These are phyloP conservation scores for Triticum dicoccoides DNA, from an alignment of 176 grass and related monocot genomes.

Conservation along the genomic window DNA sequence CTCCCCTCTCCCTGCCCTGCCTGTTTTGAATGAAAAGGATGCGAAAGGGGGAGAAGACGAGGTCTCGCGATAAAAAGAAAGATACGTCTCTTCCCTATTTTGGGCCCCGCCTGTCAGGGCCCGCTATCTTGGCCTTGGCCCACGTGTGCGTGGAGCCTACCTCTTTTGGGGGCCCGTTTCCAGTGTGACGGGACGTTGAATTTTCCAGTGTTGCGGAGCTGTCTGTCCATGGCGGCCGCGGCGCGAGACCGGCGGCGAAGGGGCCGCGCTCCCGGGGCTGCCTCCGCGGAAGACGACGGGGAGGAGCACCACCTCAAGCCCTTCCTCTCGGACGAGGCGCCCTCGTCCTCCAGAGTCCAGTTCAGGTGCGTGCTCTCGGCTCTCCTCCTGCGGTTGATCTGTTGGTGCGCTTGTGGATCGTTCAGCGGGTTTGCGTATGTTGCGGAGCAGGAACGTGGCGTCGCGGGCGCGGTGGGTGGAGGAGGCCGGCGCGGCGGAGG, in stretches of 20 bases:
- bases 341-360: conserved; percentile 26
- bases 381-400: not conserved
- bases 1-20: not conserved
- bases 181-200: not conserved
- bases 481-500: conserved; percentile 55
- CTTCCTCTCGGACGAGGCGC: conserved; percentile 24
- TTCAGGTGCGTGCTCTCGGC: conserved; percentile 37
- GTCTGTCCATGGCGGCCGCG: not conserved
- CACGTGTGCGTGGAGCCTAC: too few species aligned
- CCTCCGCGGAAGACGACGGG: conserved; percentile 26
- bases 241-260: not conserved
- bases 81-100: not conserved
- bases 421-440: not conserved
- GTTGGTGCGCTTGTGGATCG: not conserved
- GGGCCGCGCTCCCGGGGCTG: not conserved
- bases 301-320: conserved; percentile 60
- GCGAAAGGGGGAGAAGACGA: not conserved
- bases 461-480: conserved; percentile 76
- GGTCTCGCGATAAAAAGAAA: not conserved
- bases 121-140: not conserved
- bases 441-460: conserved; percentile 43
- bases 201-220: not conserved
- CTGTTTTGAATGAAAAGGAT: conserved; percentile 8
- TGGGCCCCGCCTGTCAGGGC: not conserved
- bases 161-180: not conserved